These are phyloP conservation scores for Fulvia fulva DNA, from an alignment of 2,329 filamentous ascomycete genomes.

Conservation along the genomic window DNA sequence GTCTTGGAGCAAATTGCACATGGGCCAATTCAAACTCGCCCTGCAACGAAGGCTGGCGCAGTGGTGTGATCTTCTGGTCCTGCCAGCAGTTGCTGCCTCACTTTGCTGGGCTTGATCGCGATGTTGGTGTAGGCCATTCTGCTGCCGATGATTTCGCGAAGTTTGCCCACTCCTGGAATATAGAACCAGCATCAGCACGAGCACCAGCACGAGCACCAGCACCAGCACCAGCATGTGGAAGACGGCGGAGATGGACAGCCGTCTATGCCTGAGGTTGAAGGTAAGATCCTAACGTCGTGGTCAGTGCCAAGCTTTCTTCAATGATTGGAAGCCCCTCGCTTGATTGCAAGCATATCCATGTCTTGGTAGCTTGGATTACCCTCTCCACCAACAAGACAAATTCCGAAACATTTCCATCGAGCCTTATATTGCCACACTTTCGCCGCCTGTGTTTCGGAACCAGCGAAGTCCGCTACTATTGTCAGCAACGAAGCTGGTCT, in stretches of 20 bases:
- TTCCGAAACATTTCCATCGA: background rate
- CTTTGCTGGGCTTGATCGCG: background rate
- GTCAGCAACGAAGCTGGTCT: background rate
- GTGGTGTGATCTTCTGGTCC: background rate
- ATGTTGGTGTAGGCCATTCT: background rate
- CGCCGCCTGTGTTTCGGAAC: background rate
- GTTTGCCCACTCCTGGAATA: background rate
- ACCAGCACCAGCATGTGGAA: background rate
- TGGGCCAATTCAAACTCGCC: no score
- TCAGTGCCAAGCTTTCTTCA: slow-evolving; percentile 3
- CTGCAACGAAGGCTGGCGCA: background rate
- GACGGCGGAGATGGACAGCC: background rate
- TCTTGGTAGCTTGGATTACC: background rate
- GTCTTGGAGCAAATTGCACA: no score
- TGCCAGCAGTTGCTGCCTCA: background rate
- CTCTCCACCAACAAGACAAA: background rate
- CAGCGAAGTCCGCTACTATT: background rate
- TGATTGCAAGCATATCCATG: slow-evolving; percentile 1
- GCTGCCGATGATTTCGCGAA: background rate
- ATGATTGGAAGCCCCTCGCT: background rate
- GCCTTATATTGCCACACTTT: background rate
- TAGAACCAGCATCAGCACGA: background rate
- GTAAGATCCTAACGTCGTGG: background rate
- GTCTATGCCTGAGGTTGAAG: background rate
- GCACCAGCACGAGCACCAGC: background rate